Evolutionary conservation across 2,329 filamentous ascomycete species (phyloP).

Genomic region (Didymella pinodella): DNA sequence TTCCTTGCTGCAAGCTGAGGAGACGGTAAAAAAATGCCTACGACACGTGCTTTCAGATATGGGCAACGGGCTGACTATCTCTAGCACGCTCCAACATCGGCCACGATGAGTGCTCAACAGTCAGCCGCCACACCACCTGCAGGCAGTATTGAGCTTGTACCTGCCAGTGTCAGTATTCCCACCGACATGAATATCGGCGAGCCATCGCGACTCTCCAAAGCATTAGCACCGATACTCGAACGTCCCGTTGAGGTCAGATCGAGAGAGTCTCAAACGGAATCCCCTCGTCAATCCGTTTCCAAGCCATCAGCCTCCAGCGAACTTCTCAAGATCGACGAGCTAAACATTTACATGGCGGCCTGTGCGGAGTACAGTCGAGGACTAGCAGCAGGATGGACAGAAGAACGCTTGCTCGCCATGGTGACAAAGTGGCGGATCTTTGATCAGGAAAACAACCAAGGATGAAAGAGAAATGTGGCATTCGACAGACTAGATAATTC

Average conservation of each 20-base stretch:
- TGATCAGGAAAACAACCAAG: background rate
- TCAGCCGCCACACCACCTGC: background rate
- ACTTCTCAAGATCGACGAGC: background rate
- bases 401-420: background rate
- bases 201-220: background rate
- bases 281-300: background rate
- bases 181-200: background rate
- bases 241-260: background rate
- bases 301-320: background rate
- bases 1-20: background rate
- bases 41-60: background rate
- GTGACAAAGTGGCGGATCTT: background rate
- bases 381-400: background rate
- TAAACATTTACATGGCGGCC: background rate
- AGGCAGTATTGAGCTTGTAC: background rate
- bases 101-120: background rate
- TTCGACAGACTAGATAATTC: background rate
- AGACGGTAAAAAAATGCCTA: background rate
- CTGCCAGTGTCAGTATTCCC: background rate
- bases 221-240: background rate
- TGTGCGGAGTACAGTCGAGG: background rate
- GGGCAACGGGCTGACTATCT: background rate
- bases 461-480: background rate
- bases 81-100: background rate
- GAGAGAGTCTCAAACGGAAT: background rate